Percentiles rank a stretch among this genome's conserved stretches.
phyloP scores from a whole-genome alignment of 352 stramenopile species.

The Peronospora belbahrii region DNA sequence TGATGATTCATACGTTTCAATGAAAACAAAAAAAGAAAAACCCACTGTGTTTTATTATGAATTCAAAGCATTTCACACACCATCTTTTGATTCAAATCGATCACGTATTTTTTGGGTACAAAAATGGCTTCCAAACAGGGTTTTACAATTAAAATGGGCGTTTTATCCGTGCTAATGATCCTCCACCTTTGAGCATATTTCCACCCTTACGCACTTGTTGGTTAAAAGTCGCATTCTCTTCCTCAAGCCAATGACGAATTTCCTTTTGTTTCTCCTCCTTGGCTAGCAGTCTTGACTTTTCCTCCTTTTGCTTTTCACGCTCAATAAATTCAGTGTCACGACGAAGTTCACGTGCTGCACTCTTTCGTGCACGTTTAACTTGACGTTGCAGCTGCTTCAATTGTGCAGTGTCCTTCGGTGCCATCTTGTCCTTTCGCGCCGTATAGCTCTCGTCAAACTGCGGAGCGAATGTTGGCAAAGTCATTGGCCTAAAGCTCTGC shows the following conservation, averaged over 20 bases:
- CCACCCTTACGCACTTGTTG: conserved; percentile 94
- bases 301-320: conserved; percentile 88
- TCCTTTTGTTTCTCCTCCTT: conserved; percentile 91
- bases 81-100: too few species aligned
- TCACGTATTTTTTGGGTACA: too few species aligned
- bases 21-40: too few species aligned
- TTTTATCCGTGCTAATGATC: too few species aligned
- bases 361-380: conserved; percentile 95
- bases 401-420: conserved; percentile 73
- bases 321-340: conserved; percentile 92
- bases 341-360: conserved; percentile 90
- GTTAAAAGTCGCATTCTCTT: conserved; percentile 96
- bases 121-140: too few species aligned
- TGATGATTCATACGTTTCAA: too few species aligned
- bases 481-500: conserved; percentile 60
- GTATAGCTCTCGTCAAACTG: conserved; percentile 90
- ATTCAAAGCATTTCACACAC: too few species aligned
- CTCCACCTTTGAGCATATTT: conserved; percentile 92
- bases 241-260: conserved; percentile 93
- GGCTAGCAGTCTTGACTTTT: conserved; percentile 53
- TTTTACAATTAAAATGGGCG: too few species aligned
- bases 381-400: conserved; percentile 90
- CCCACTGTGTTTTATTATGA: too few species aligned
- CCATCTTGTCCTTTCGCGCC: conserved; percentile 86
- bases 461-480: conserved; percentile 78